Percentiles rank a stretch among this genome's conserved stretches.
Conservation (phyloP, 2,329 filamentous ascomycete genomes). For the Phyllosticta capitalensis region DNA sequence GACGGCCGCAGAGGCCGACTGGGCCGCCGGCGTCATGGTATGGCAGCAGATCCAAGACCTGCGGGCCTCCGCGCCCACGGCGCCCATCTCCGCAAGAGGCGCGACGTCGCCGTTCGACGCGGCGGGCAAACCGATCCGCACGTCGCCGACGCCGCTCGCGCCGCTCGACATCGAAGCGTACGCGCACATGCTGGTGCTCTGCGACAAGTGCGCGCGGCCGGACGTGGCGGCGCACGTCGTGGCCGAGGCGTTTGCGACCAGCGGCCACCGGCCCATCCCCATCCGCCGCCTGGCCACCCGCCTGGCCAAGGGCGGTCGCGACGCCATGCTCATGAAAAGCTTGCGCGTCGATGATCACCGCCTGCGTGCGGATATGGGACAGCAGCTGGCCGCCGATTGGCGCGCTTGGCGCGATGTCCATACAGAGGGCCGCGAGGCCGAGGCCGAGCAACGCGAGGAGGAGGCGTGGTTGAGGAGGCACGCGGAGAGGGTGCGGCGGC, state of each 20-base stretch:
- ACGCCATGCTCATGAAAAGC: neutral
- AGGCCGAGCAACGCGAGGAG: neutral
- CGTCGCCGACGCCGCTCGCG: neutral
- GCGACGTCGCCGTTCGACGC: neutral
- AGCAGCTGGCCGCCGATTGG: neutral
- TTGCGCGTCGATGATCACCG: neutral
- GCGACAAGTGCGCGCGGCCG: neutral
- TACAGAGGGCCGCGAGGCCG: neutral
- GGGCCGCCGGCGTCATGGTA: slow-evolving; percentile 26
- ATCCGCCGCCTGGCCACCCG: neutral
- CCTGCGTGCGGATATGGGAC: neutral
- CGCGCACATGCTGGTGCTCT: slow-evolving; percentile 9
- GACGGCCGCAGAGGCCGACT: slow-evolving; percentile 31
- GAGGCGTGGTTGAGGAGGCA: neutral
- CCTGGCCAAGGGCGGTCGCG: neutral
- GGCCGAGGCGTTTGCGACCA: neutral
- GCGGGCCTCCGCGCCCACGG: neutral
- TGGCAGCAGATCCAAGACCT: slow-evolving; percentile 35
- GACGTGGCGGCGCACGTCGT: slow-evolving; percentile 1
- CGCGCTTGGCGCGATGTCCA: neutral
- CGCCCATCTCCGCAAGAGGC: neutral
- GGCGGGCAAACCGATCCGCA: no score
- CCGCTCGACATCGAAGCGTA: slow-evolving; percentile 2
- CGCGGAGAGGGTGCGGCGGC: neutral
- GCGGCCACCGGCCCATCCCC: neutral